These are phyloP conservation scores for Fraxinus ornus DNA, from an alignment of 305 asterid species.

Conservation along the genomic window DNA sequence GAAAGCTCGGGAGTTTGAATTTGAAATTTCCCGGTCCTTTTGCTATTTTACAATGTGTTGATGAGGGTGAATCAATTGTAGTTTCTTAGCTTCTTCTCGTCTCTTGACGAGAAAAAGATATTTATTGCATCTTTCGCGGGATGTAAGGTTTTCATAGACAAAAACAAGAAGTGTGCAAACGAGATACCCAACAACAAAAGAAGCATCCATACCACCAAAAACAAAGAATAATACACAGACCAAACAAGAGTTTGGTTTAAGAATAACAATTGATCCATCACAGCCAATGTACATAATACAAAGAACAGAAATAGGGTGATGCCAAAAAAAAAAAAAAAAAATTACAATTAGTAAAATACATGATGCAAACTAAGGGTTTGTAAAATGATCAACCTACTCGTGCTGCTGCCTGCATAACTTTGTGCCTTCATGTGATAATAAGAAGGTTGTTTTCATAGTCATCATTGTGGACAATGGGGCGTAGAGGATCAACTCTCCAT, in stretches of 20 bases:
- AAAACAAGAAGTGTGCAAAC: neutral
- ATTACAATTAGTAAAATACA: conserved; percentile 25
- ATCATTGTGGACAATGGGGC: conserved; percentile 53
- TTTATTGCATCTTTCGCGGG: neutral
- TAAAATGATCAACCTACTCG: neutral
- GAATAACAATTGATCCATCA: neutral
- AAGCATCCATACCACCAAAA: neutral
- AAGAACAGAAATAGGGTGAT: neutral
- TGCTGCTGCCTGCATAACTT: neutral
- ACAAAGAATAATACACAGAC: neutral
- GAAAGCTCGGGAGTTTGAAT: neutral
- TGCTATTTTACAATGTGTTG: neutral
- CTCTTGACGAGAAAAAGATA: too few species aligned
- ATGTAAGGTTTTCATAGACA: neutral
- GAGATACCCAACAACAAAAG: neutral
- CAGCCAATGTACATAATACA: neutral
- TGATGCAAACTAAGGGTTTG: neutral
- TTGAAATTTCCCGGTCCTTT: neutral
- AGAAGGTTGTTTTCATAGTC: conserved; percentile 75
- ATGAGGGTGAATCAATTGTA: too few species aligned
- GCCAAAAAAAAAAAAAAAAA: conserved; percentile 15
- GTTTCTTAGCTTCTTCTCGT: too few species aligned
- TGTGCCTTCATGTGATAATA: conserved; percentile 40
- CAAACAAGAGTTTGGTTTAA: neutral
- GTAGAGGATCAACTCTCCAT: conserved; percentile 83